phyloP scores from a whole-genome alignment of 108 stramenopile genomes.

The Cafeteria roenbergensis region DNA sequence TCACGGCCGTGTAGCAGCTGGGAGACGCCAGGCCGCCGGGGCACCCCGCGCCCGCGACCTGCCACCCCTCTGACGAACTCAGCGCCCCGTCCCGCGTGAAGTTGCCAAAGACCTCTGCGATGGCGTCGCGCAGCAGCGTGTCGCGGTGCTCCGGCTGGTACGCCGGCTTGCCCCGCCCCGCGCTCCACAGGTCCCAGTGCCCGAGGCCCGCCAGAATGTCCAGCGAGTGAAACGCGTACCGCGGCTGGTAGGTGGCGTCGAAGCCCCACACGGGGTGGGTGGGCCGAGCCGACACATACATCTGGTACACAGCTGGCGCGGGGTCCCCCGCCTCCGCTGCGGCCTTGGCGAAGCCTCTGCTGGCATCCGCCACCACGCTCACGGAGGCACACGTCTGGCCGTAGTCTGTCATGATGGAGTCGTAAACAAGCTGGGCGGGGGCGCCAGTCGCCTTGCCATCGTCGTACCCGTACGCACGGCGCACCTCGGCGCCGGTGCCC shows the following conservation, averaged over 20 bases:
- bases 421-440: neutral
- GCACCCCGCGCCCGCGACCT: too few relatives aligned
- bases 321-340: neutral
- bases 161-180: neutral
- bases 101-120: neutral
- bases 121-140: neutral
- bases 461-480: neutral
- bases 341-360: neutral
- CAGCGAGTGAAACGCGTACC: conserved; percentile 4
- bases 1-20: too few relatives aligned
- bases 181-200: neutral
- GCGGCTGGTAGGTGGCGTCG: neutral
- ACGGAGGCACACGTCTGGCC: neutral
- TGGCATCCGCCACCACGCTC: neutral
- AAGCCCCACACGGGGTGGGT: neutral
- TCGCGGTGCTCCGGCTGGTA: neutral
- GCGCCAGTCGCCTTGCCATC: neutral
- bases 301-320: neutral
- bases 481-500: neutral
- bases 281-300: neutral
- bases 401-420: neutral
- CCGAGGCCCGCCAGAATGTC: neutral
- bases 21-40: too few relatives aligned
- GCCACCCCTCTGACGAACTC: too few relatives aligned
- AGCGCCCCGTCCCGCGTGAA: neutral